These are phyloP conservation scores for Blastosporella zonata DNA, from an alignment of 1,284 basidiomycete species.

Conservation along the genomic window DNA sequence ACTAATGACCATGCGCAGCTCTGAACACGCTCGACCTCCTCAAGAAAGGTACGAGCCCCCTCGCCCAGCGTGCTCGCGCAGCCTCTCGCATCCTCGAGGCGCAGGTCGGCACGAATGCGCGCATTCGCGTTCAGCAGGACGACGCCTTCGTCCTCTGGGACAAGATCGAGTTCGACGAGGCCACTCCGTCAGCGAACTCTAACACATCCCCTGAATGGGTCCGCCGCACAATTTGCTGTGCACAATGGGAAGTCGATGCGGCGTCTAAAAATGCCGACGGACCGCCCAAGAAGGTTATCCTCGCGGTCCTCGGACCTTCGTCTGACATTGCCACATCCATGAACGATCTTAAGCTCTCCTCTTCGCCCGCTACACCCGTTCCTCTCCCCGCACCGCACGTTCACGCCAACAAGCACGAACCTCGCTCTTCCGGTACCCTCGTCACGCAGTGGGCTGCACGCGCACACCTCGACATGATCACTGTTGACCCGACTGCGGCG, in stretches of 20 bases:
- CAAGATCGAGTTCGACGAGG: slow-evolving; percentile 47
- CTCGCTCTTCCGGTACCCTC: slow-evolving; percentile 58
- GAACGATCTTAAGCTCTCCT: slow-evolving; percentile 34
- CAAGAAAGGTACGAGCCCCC: slow-evolving; percentile 81
- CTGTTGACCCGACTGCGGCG: slow-evolving; percentile 46
- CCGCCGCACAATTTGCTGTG: slow-evolving; percentile 75
- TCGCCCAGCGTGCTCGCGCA: slow-evolving; percentile 79
- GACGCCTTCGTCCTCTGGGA: slow-evolving; percentile 81
- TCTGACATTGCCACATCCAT: slow-evolving; percentile 22
- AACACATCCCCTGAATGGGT: slow-evolving; percentile 72
- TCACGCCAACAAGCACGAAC: slow-evolving; percentile 57
- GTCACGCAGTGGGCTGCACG: slow-evolving; percentile 65
- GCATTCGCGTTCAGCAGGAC: slow-evolving; percentile 75
- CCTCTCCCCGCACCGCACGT: slow-evolving; percentile 58
- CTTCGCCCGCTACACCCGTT: slow-evolving; percentile 43
- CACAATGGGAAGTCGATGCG: slow-evolving; percentile 65
- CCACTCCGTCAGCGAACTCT: slow-evolving; percentile 9
- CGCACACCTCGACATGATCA: slow-evolving; percentile 55
- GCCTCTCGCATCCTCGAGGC: slow-evolving; percentile 81
- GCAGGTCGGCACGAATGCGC: slow-evolving; percentile 74
- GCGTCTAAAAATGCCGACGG: slow-evolving; percentile 5
- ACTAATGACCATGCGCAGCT: slow-evolving; percentile 40
- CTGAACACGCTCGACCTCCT: slow-evolving; percentile 91
- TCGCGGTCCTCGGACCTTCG: slow-evolving; percentile 47
- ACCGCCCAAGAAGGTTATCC: slow-evolving; percentile 43